A percentile compares a stretch with the other conserved stretches of the same genome.
phyloP scores from a whole-genome alignment of 495 filamentous ascomycete species.

The Filosporella fistucella region DNA sequence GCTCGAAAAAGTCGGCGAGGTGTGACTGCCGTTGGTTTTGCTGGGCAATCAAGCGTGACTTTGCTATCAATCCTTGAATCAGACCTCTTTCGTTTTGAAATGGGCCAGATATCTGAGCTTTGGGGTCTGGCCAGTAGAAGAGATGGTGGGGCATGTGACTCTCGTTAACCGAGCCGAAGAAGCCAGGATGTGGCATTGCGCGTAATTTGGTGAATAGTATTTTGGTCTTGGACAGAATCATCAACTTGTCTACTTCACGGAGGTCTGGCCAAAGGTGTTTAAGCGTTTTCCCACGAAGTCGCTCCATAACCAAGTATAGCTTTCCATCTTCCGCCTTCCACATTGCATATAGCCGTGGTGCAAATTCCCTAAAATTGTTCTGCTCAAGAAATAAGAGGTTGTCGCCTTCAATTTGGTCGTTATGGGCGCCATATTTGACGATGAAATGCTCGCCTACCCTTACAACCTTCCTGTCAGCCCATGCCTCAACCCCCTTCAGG shows the following conservation, averaged over 20 bases:
- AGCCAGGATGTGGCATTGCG: neutral
- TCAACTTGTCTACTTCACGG: constrained; percentile 23
- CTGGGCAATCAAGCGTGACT: constrained; percentile 5
- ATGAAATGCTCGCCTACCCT: constrained; percentile 13
- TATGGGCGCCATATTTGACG: constrained; percentile 12
- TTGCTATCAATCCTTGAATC: constrained; percentile 1
- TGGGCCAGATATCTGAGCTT: neutral
- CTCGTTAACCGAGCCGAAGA: constrained; percentile 5
- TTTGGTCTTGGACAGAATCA: constrained; percentile 21
- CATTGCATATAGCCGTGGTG: constrained; percentile 7
- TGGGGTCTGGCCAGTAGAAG: constrained; percentile 2
- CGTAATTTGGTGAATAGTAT: constrained; percentile 28
- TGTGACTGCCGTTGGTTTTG: constrained; percentile 2
- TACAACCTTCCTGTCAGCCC: neutral
- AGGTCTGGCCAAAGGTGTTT: constrained; percentile 20
- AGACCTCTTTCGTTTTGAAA: neutral
- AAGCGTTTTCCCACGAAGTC: constrained; percentile 1
- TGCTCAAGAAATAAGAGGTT: constrained; percentile 19
- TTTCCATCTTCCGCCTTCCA: constrained; percentile 4
- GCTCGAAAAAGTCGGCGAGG: constrained; percentile 7
- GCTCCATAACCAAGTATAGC: constrained; percentile 19
- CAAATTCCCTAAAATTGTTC: neutral
- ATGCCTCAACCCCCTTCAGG: constrained; percentile 7
- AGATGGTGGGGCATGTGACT: constrained; percentile 6
- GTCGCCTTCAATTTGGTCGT: constrained; percentile 17